These are phyloP conservation scores for Fonsecaea monophora DNA, from an alignment of 2,329 filamentous ascomycete genomes.

Conservation along the genomic window DNA sequence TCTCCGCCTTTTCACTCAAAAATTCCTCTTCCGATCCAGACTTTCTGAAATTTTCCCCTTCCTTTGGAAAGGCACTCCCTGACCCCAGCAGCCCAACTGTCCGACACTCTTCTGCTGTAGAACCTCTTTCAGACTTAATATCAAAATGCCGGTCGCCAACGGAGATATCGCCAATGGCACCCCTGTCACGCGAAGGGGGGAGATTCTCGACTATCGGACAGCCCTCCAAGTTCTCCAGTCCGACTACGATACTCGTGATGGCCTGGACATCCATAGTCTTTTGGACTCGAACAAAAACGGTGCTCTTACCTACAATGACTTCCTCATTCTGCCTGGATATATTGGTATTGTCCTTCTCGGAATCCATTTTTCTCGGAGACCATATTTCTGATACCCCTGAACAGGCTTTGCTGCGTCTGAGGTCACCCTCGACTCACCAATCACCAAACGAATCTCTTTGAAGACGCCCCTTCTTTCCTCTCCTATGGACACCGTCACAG, in stretches of 20 bases:
- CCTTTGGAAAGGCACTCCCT: conserved; percentile 37
- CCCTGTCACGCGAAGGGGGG: conserved; percentile 54
- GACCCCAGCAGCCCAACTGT: conserved; percentile 36
- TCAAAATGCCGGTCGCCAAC: conserved; percentile 75
- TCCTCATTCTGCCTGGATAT: conserved; percentile 93
- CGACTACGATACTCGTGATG: conserved; percentile 81
- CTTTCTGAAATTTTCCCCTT: conserved; percentile 33
- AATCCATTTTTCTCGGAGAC: conserved; percentile 10
- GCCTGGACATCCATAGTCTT: conserved; percentile 82
- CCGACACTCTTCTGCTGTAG: conserved; percentile 37
- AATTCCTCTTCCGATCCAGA: conserved; percentile 49
- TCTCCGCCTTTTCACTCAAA: conserved; percentile 9
- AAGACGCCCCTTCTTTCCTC: conserved; percentile 98
- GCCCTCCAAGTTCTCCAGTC: conserved; percentile 79
- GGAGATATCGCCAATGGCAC: conserved; percentile 63
- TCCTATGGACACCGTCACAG: conserved; percentile 99
- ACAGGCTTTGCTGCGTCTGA: conserved; percentile 86
- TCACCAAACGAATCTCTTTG: conserved; percentile 93
- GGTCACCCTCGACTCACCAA: conserved; percentile 84
- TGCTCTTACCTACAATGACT: conserved; percentile 98
- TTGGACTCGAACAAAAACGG: conserved; percentile 91
- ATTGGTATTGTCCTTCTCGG: conserved; percentile 66
- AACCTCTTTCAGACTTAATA: conserved; percentile 38
- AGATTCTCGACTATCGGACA: conserved; percentile 74
- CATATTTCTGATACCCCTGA: conserved; percentile 34